Evolutionary conservation across 495 filamentous ascomycete genomes (phyloP).

Genomic region (Diplogelasinospora grovesii): DNA sequence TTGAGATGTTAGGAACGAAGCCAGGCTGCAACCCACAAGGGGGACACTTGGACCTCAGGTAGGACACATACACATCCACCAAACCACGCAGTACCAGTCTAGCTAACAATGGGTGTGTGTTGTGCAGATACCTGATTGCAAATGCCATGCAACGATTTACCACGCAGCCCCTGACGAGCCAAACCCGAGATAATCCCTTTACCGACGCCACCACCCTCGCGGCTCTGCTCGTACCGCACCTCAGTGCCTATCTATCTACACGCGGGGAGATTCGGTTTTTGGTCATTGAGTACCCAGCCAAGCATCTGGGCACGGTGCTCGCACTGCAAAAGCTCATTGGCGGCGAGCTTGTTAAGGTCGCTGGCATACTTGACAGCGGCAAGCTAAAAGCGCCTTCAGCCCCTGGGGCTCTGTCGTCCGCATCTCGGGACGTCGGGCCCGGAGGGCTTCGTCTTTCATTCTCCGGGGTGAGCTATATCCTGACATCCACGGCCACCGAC

Average conservation of each 20-base stretch:
- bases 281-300: constrained; percentile 40
- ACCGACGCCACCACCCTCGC: constrained; percentile 36
- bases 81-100: background rate
- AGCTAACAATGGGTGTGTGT: background rate
- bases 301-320: constrained; percentile 38
- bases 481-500: constrained; percentile 33
- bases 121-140: constrained; percentile 42
- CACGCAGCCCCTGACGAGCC: constrained; percentile 33
- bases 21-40: constrained; percentile 28
- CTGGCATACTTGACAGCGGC: constrained; percentile 32
- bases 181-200: constrained; percentile 41
- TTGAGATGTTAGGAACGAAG: constrained; percentile 38
- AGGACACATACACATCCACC: constrained; percentile 1
- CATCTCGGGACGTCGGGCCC: constrained; percentile 10
- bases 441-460: constrained; percentile 4
- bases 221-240: constrained; percentile 38
- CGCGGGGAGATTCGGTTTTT: constrained; percentile 36
- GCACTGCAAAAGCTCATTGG: constrained; percentile 39
- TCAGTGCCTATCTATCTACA: constrained; percentile 36
- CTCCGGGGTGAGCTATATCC: constrained; percentile 38
- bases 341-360: constrained; percentile 35
- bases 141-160: constrained; percentile 44
- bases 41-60: constrained; percentile 39
- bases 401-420: constrained; percentile 1
- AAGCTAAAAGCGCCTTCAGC: background rate